Evolutionary conservation across 2,329 filamentous ascomycete species (phyloP).

Genomic region (Hawksworthiomyces lignivorus): DNA sequence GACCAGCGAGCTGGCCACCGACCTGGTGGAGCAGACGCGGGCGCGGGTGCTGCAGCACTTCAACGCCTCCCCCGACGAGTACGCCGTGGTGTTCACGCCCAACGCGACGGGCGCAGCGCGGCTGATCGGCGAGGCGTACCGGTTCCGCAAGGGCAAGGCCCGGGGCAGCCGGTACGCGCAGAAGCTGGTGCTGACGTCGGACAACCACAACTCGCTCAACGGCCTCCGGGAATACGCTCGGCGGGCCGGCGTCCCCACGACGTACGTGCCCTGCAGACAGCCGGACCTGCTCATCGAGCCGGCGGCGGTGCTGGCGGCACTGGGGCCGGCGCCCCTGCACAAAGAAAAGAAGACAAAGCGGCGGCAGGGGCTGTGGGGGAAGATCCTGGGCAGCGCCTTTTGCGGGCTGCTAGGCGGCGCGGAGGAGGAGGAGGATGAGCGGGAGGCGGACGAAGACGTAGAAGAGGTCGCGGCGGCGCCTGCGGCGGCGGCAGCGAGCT

Average conservation of each 20-base stretch:
- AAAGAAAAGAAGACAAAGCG: too few species aligned
- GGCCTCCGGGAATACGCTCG: constrained; percentile 30
- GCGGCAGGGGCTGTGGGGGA: background rate
- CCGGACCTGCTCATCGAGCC: constrained; percentile 24
- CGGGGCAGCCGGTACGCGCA: background rate
- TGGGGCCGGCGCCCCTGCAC: constrained; percentile 16
- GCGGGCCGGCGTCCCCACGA: constrained; percentile 17
- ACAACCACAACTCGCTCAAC: constrained; percentile 36
- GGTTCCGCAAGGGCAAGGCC: constrained; percentile 17
- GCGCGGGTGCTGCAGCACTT: constrained; percentile 25
- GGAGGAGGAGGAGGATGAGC: background rate
- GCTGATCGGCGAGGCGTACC: constrained; percentile 32
- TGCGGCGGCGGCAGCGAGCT: too few species aligned
- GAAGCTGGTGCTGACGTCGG: constrained; percentile 28
- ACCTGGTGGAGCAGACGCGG: constrained; percentile 24
- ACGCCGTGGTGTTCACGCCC: constrained; percentile 31
- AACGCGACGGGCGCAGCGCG: constrained; percentile 32
- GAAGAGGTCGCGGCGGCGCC: too few species aligned
- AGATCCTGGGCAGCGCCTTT: background rate
- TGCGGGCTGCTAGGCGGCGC: constrained; percentile 1
- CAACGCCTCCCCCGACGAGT: constrained; percentile 28
- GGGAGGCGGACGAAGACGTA: background rate
- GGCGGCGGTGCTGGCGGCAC: constrained; percentile 17
- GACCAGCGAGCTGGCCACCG: constrained; percentile 27
- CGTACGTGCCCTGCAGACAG: constrained; percentile 23